Conservation (phyloP, 2,329 filamentous ascomycete genomes). For the Falciphora oryzae region DNA sequence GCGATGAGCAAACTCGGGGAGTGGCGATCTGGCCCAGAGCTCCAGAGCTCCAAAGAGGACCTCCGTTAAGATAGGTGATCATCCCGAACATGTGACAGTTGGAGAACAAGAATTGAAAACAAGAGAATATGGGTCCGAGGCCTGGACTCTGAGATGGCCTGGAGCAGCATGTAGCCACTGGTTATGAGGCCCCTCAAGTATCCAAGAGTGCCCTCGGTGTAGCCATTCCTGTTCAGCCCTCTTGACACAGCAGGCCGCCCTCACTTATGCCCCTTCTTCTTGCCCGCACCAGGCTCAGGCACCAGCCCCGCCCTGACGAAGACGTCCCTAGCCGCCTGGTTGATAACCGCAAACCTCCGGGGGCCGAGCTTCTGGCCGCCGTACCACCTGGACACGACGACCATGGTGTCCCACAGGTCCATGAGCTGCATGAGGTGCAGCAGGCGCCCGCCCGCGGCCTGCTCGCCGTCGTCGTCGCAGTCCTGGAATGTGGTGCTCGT, state of each 20-base stretch:
- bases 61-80: too few relatives aligned
- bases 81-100: too few relatives aligned
- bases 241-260: not conserved
- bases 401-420: constrained; percentile 87
- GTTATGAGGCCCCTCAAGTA: too few relatives aligned
- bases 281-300: constrained; percentile 36
- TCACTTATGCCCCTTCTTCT: constrained; percentile 36
- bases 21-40: too few relatives aligned
- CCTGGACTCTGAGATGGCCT: not conserved
- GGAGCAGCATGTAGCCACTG: not conserved
- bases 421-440: constrained; percentile 91
- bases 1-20: too few relatives aligned
- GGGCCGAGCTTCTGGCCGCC: constrained; percentile 86
- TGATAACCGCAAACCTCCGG: constrained; percentile 85
- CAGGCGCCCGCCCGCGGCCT: constrained; percentile 78
- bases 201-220: too few relatives aligned
- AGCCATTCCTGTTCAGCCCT: too few relatives aligned
- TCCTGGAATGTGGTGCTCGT: constrained; percentile 63
- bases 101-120: too few relatives aligned
- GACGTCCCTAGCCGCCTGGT: constrained; percentile 76
- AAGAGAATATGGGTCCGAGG: too few relatives aligned
- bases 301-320: constrained; percentile 72
- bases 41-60: too few relatives aligned
- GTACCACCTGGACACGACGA: constrained; percentile 94
- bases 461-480: constrained; percentile 94